Base-by-base conservation (phyloP, 2,329 filamentous ascomycete genomes). In the Aspergillus quadrilineatus region DNA sequence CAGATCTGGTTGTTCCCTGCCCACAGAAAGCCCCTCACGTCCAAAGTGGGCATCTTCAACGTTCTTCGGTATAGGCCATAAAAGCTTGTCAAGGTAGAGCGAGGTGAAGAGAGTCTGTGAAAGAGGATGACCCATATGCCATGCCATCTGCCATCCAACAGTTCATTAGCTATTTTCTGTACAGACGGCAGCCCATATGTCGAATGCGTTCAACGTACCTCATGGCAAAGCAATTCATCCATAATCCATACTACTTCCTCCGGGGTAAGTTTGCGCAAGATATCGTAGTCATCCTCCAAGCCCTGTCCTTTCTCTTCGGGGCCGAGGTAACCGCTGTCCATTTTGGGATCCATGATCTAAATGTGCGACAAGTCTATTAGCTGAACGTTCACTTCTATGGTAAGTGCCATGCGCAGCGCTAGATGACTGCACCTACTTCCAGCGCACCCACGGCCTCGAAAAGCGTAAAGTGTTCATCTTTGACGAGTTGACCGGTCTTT, bases 321-420 rank as follows among this genome's bases (percentile, higher is more conserved):
- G 17, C 85, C 82, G 6, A 95, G 79, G 63, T 88, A 92, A 29
- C 94, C 94, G 69, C 91, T 97, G 74, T 99, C 94, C 94, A 99
- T 99, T 76, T 97, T 99, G 1, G 90, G 87, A 69, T 99, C 94
- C 90, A 97, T 97, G 66, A 99, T 96, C 94, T 99, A 67, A 6
- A 4, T 39, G 34, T 22, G 39, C 12, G 36, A 12, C 51, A 22
- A 36, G 42, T 17, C n/a, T 22, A 14, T 56, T 48, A 56, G 36
- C 6, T n/a, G 12, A 44, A 28, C 4, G 42, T n/a, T 42, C 49
- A 26, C 12, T 10, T 9, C n/a, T 26, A 46, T 22, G 7, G 30
- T 10, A 17, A 5, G 34, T 36, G 26, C 28, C 41, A n/a, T 37
- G 42, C 48, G 22, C 29, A 9, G 10, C 30, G 28, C 37, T 42